Evolutionary conservation across 106 monocot genomes (phyloP), one percentile per base, ranked within the genome.

Genomic region (Dendrobium nobile): DNA sequence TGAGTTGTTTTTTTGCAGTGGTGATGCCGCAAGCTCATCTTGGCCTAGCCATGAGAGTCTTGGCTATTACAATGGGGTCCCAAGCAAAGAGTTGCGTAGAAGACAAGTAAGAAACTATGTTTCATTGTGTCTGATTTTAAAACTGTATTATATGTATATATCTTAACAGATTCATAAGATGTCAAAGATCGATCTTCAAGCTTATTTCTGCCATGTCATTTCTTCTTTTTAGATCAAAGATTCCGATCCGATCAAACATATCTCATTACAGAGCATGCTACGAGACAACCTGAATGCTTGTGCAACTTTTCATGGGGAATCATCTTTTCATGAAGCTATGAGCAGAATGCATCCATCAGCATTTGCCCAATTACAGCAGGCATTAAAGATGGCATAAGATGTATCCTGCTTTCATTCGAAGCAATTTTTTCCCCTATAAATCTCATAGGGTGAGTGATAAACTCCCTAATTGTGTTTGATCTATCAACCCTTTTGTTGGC

Each of bases 321-420:
- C 87, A 42, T 82, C 88, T 77, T 95, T 99, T 45, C 92, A 99
- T 85, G 85, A 84, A 64, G 95, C 92, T 55, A 89, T 99, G 44
- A 90, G 87, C 85, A 92, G 88, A 51, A 94, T 99, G 73, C 98
- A 99, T 84, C 98, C 98, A 20, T 88, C 92, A 41, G 95, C 92
- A 58, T 92, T 99, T 80, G 89, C 98, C 79, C 95, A 99, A 88
- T 65, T 99, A 43, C 87, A 99, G 79, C 92, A 88, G 37, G 98
- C 98, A 20, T 78, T 99, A 59, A 95, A 91, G 81, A 91, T 95
- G 87, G 80, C 88, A 42, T 93, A 83, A 79, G 54, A 51, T 65
- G 18, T 58, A n/a, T 59, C 20, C 11, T 72, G 4, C 54, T 20
- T 31, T 72, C 47, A 20, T 75, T 28, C 15, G 43, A 72, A 72